A percentile compares a stretch with the other conserved stretches of the same genome.
phyloP scores from a whole-genome alignment of 371 early-diverging fungal species.

The Mortierella sp. region DNA sequence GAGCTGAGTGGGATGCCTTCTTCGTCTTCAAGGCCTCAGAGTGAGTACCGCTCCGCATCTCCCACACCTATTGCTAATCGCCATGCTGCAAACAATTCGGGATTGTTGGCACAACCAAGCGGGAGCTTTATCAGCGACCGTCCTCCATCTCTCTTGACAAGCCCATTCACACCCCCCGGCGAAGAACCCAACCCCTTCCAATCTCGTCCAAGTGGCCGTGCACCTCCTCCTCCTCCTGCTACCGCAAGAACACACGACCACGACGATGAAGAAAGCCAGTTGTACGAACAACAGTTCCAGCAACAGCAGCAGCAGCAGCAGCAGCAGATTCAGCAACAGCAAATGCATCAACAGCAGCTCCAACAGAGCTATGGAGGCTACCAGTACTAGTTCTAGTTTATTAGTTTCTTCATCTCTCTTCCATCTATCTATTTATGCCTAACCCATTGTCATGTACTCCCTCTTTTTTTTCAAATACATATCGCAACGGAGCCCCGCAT shows the following conservation, averaged over 20 bases:
- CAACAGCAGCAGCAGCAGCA: slow-evolving; percentile 34
- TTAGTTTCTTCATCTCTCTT: background rate
- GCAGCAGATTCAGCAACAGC: slow-evolving; percentile 38
- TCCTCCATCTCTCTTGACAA: slow-evolving; percentile 40
- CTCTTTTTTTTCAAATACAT: background rate
- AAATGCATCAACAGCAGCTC: slow-evolving; percentile 17
- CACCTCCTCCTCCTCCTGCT: background rate
- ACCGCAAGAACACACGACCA: background rate
- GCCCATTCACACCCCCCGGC: slow-evolving; percentile 34
- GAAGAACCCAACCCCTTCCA: slow-evolving; percentile 15
- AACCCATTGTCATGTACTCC: background rate
- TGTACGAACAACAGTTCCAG: slow-evolving; percentile 29
- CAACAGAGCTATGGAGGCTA: slow-evolving; percentile 37
- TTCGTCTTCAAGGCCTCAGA: slow-evolving; percentile 1
- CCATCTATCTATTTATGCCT: background rate
- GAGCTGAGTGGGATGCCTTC: slow-evolving; percentile 15
- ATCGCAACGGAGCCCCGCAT: background rate
- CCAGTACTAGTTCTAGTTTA: background rate
- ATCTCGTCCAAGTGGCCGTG: background rate
- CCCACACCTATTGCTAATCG: slow-evolving; percentile 13
- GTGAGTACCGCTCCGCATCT: slow-evolving; percentile 6
- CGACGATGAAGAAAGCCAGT: slow-evolving; percentile 21
- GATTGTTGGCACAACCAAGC: background rate
- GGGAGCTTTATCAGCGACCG: slow-evolving; percentile 16
- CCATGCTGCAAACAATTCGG: background rate